These are phyloP conservation scores for Rubia occidens DNA, from an alignment of 305 asterid genomes.

Conservation along the genomic window DNA sequence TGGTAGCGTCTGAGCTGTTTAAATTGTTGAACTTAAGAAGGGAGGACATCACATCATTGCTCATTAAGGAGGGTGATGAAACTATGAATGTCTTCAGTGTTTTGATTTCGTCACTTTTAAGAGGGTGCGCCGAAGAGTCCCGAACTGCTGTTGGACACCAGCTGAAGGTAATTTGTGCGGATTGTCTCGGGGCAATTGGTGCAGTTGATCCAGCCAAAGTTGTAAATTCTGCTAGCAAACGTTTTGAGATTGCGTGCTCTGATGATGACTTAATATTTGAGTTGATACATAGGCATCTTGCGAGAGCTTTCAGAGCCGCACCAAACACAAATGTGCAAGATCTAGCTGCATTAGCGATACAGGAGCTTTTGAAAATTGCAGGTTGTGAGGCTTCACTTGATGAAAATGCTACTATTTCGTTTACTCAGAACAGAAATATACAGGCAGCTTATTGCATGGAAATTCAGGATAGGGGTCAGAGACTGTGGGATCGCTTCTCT, in stretches of 20 bases:
- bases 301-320: conserved; percentile 96
- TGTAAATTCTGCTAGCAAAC: conserved; percentile 54
- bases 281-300: conserved; percentile 88
- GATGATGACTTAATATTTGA: conserved; percentile 95
- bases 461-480: conserved; percentile 66
- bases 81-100: conserved; percentile 76
- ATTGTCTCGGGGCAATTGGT: conserved; percentile 94
- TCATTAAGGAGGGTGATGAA: conserved; percentile 62
- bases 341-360: conserved; percentile 93
- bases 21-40: conserved; percentile 65
- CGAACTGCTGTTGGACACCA: conserved; percentile 83
- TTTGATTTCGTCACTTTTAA: conserved; percentile 69
- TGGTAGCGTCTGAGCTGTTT: conserved; percentile 91
- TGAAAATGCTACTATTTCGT: conserved; percentile 41
- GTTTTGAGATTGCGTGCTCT: conserved; percentile 92
- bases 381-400: conserved; percentile 84
- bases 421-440: conserved; percentile 30
- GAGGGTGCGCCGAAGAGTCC: conserved; percentile 97
- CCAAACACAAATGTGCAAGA: conserved; percentile 83
- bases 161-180: conserved; percentile 82
- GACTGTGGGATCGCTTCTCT: conserved; percentile 91
- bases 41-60: conserved; percentile 59
- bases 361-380: conserved; percentile 83
- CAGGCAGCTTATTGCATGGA: conserved; percentile 29
- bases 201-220: conserved; percentile 98